Evolutionary conservation across 2,329 filamentous ascomycete species (phyloP).

Genomic region (Grosmannia serpens): DNA sequence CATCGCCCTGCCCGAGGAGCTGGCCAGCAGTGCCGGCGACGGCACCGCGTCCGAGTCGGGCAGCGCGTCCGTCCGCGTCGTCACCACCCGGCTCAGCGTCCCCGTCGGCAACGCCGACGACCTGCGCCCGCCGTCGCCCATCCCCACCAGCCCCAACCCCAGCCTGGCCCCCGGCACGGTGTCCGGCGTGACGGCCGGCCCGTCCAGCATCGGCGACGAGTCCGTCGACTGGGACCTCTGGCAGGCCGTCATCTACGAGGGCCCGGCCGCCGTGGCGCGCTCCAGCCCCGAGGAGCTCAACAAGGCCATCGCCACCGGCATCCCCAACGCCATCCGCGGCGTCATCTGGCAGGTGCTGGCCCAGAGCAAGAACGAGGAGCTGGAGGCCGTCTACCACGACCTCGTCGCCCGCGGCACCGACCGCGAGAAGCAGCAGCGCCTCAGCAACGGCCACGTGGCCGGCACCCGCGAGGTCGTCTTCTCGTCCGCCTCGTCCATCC

Average conservation of each 20-base stretch:
- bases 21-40: not conserved
- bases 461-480: conserved; percentile 48
- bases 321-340: conserved; percentile 89
- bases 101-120: conserved; percentile 4
- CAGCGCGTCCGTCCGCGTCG: not conserved
- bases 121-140: conserved; percentile 29
- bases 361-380: conserved; percentile 84
- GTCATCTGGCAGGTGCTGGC: conserved; percentile 98
- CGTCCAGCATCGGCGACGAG: conserved; percentile 55
- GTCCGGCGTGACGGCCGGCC: conserved; percentile 66
- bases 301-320: conserved; percentile 81
- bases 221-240: conserved; percentile 95
- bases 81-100: conserved; percentile 1
- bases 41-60: conserved; percentile 9
- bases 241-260: conserved; percentile 93
- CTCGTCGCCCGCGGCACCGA: conserved; percentile 70
- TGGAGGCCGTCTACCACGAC: conserved; percentile 79
- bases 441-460: conserved; percentile 40
- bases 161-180: conserved; percentile 75
- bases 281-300: conserved; percentile 86
- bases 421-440: conserved; percentile 54
- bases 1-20: conserved; percentile 29
- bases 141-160: conserved; percentile 54
- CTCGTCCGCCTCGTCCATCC: conserved; percentile 77
- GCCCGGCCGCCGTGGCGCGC: conserved; percentile 74